phyloP scores from a whole-genome alignment of 2,329 filamentous ascomycete genomes.

The Colletotrichum nymphaeae region DNA sequence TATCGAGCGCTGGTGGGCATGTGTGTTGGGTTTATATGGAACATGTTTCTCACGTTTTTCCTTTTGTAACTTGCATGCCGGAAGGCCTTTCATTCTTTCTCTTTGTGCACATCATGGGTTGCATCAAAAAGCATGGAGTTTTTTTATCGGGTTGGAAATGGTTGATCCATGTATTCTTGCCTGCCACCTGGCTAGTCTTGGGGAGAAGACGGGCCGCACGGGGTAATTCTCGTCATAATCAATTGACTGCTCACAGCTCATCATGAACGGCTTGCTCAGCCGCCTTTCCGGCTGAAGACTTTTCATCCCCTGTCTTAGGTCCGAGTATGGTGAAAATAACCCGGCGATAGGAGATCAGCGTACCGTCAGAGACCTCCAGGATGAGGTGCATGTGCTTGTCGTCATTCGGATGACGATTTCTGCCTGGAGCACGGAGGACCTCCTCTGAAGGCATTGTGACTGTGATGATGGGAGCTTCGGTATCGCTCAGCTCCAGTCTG shows the following conservation, averaged over 20 bases:
- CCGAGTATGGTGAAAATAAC: conserved; percentile 19
- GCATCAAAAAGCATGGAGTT: conserved; percentile 24
- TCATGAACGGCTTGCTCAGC: background rate
- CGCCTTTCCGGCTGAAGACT: background rate
- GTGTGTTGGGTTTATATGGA: conserved; percentile 50
- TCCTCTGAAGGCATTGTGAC: conserved; percentile 23
- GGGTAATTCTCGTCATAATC: background rate
- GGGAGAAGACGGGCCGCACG: background rate
- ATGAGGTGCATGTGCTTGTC: conserved; percentile 25
- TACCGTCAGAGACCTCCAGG: conserved; percentile 17
- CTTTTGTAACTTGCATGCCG: conserved; percentile 36
- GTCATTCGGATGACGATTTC: conserved; percentile 16
- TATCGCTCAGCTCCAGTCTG: conserved; percentile 2
- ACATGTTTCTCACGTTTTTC: conserved; percentile 50
- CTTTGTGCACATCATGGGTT: background rate
- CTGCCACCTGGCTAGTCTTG: background rate
- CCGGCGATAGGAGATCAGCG: conserved; percentile 12
- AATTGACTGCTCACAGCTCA: conserved; percentile 10
- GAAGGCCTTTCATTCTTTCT: background rate
- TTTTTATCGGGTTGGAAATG: conserved; percentile 2
- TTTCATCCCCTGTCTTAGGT: background rate
- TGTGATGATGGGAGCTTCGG: background rate
- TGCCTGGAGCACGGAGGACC: background rate
- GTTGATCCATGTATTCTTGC: conserved; percentile 6
- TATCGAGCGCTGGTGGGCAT: conserved; percentile 49